phyloP scores from a whole-genome alignment of 2,329 filamentous ascomycete genomes.

The Magnaporthiopsis rhizophila region DNA sequence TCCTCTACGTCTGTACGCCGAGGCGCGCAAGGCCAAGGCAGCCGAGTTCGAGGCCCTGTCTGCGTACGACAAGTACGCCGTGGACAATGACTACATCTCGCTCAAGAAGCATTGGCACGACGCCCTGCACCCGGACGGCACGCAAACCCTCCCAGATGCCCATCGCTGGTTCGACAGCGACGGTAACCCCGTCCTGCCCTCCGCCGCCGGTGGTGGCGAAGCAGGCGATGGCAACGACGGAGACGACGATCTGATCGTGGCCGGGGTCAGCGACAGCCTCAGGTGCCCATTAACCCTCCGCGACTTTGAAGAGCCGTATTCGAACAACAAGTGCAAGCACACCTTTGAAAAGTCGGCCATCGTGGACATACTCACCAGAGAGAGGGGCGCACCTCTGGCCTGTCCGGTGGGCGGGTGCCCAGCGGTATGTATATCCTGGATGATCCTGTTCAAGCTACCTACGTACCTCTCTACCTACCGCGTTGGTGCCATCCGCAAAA shows the following conservation, averaged over 20 bases:
- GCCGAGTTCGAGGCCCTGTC: slow-evolving; percentile 34
- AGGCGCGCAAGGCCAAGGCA: slow-evolving; percentile 27
- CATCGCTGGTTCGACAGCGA: slow-evolving; percentile 44
- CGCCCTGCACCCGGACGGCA: slow-evolving; percentile 38
- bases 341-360: slow-evolving; percentile 63
- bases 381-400: slow-evolving; percentile 23
- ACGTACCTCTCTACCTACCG: neutral
- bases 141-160: slow-evolving; percentile 43
- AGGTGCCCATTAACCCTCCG: slow-evolving; percentile 63
- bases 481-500: neutral
- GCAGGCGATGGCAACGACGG: slow-evolving; percentile 38
- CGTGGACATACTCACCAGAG: slow-evolving; percentile 36
- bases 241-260: slow-evolving; percentile 63
- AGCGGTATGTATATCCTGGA: slow-evolving; percentile 32
- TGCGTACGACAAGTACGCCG: slow-evolving; percentile 40
- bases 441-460: neutral
- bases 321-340: slow-evolving; percentile 60
- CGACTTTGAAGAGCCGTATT: slow-evolving; percentile 58
- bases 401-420: slow-evolving; percentile 62
- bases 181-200: slow-evolving; percentile 33
- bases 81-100: slow-evolving; percentile 50
- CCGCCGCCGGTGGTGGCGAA: slow-evolving; percentile 10
- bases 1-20: slow-evolving; percentile 25
- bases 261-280: slow-evolving; percentile 50
- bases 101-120: slow-evolving; percentile 54